Percentiles rank a stretch among this genome's conserved stretches.
These are phyloP conservation scores for Penicillium flavigenum DNA, from an alignment of 495 filamentous ascomycete genomes.

Conservation along the genomic window DNA sequence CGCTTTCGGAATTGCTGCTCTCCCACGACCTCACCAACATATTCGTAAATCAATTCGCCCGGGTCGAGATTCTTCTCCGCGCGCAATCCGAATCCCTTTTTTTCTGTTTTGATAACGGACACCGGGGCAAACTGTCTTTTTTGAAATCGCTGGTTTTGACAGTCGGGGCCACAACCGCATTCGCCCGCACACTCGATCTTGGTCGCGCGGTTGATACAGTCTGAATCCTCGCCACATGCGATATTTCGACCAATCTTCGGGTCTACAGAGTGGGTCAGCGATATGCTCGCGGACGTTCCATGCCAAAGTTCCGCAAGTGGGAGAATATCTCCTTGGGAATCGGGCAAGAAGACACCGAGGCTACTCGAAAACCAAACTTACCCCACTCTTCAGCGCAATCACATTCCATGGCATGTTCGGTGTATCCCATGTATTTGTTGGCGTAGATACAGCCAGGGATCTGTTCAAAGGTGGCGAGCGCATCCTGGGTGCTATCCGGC, in stretches of 20 bases:
- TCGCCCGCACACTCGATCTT: slow-evolving; percentile 92
- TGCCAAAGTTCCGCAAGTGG: neutral
- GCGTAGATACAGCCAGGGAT: slow-evolving; percentile 84
- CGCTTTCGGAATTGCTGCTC: slow-evolving; percentile 82
- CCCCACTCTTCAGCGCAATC: slow-evolving; percentile 95
- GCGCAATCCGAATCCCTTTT: slow-evolving; percentile 92
- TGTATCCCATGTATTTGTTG: slow-evolving; percentile 82
- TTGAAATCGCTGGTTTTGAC: slow-evolving; percentile 95
- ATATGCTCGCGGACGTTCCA: slow-evolving; percentile 1
- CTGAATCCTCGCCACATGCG: slow-evolving; percentile 94
- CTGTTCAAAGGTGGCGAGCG: slow-evolving; percentile 72
- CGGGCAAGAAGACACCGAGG: neutral
- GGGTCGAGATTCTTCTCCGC: slow-evolving; percentile 71
- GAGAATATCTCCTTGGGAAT: too few relatives aligned
- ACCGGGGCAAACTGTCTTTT: slow-evolving; percentile 86
- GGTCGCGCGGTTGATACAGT: slow-evolving; percentile 97
- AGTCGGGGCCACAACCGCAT: slow-evolving; percentile 82
- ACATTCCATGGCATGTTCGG: slow-evolving; percentile 91
- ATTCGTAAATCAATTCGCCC: slow-evolving; percentile 94
- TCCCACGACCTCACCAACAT: slow-evolving; percentile 97
- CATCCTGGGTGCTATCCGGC: slow-evolving; percentile 72
- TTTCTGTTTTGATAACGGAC: slow-evolving; percentile 93
- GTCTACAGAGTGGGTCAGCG: slow-evolving; percentile 49
- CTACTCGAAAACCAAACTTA: slow-evolving; percentile 56
- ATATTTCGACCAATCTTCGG: slow-evolving; percentile 60